phyloP scores from a whole-genome alignment of 2,329 filamentous ascomycete species.

The Monilinia fructicola region DNA sequence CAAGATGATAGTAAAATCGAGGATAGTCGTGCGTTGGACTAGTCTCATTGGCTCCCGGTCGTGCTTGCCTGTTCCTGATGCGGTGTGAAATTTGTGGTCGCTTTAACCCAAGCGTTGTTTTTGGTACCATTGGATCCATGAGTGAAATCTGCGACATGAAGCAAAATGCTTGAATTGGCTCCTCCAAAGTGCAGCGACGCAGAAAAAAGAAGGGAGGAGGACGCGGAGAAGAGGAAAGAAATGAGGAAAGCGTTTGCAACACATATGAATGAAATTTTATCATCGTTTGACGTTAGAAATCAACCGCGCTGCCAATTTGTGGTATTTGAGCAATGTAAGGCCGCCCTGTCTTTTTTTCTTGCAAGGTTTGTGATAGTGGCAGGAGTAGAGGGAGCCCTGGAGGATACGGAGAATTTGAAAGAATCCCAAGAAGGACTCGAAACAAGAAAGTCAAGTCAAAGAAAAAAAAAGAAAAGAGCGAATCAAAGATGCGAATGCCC shows the following conservation, averaged over 20 bases:
- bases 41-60: conserved; percentile 18
- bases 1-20: not conserved
- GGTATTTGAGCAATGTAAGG: not conserved
- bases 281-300: not conserved
- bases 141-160: conserved; percentile 1
- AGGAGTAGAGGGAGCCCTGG: not conserved
- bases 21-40: conserved; percentile 18
- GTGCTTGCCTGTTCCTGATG: conserved; percentile 11
- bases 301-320: not conserved
- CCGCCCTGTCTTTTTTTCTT: conserved; percentile 5
- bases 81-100: conserved; percentile 18
- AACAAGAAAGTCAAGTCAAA: conserved; percentile 22
- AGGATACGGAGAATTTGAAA: conserved; percentile 9
- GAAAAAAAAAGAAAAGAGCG: not conserved
- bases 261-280: not conserved
- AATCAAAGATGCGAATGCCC: not conserved
- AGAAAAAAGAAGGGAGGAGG: not conserved
- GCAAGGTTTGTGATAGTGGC: conserved; percentile 12
- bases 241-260: too few relatives aligned
- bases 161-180: not conserved
- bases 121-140: too few relatives aligned
- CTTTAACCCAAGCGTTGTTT: conserved; percentile 3
- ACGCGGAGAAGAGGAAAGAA: not conserved
- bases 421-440: conserved; percentile 10
- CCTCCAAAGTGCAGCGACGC: not conserved